phyloP scores from a whole-genome alignment of 1,284 basidiomycete species.

The Austroboletus niveus region DNA sequence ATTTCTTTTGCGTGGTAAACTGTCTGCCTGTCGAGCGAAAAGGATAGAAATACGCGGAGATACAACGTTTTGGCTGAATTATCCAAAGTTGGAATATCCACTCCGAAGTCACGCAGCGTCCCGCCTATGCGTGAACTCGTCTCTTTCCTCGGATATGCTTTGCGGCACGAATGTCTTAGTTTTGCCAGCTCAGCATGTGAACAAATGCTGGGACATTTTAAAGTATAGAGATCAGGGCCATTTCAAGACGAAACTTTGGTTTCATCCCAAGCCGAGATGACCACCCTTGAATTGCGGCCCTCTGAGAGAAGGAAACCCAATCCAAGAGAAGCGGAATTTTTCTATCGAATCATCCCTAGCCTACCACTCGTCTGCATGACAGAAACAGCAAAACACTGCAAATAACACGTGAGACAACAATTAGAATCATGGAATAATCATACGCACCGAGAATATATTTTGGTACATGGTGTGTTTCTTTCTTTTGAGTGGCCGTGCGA shows the following conservation, averaged over 20 bases:
- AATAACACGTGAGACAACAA: background rate
- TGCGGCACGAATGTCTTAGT: constrained; percentile 1
- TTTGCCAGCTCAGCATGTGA: constrained; percentile 10
- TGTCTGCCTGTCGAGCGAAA: constrained; percentile 5
- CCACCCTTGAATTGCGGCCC: background rate
- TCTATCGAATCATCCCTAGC: background rate
- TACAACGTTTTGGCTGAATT: constrained; percentile 13
- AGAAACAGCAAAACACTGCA: background rate
- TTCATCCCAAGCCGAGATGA: constrained; percentile 14
- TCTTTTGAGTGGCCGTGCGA: background rate
- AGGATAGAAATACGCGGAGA: constrained; percentile 7
- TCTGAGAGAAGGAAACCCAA: background rate
- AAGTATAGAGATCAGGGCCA: background rate
- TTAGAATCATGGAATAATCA: too few relatives aligned
- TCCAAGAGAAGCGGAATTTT: background rate
- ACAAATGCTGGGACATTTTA: background rate
- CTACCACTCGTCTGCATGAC: background rate
- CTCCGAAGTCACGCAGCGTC: constrained; percentile 12
- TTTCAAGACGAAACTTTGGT: constrained; percentile 18
- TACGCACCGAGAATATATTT: constrained; percentile 3
- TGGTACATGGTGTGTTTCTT: background rate
- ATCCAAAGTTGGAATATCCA: constrained; percentile 11
- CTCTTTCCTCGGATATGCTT: background rate
- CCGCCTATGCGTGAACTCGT: constrained; percentile 3
- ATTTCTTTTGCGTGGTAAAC: constrained; percentile 2